These are phyloP conservation scores for Talinum fruticosum DNA, from an alignment of 148 eudicot genomes.

Conservation along the genomic window DNA sequence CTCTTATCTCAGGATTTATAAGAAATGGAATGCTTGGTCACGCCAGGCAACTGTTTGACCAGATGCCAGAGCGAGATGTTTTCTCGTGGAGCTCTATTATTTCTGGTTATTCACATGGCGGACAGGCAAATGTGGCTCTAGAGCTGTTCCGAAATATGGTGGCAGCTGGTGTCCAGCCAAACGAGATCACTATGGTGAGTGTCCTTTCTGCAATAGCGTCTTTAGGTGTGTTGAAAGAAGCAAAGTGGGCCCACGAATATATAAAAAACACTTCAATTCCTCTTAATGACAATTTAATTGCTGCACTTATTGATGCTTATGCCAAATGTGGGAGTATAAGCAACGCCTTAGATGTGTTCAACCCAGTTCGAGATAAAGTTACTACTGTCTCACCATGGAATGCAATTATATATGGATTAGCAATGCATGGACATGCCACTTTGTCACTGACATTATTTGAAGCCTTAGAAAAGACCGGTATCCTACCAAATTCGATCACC, in stretches of 20 bases:
- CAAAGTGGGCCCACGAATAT: conserved; percentile 61
- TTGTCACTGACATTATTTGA: conserved; percentile 50
- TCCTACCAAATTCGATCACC: conserved; percentile 63
- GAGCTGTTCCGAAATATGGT: conserved; percentile 72
- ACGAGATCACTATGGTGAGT: conserved; percentile 83
- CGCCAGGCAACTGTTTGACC: conserved; percentile 47
- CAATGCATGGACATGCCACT: conserved; percentile 78
- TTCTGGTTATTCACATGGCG: conserved; percentile 69
- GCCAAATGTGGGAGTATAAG: conserved; percentile 83
- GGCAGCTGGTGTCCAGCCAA: conserved; percentile 49
- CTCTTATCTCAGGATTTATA: conserved; percentile 61
- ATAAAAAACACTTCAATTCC: conserved; percentile 50
- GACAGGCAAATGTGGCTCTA: conserved; percentile 50
- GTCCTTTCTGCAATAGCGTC: conserved; percentile 75
- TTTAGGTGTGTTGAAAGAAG: conserved; percentile 52
- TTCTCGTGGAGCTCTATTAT: conserved; percentile 89
- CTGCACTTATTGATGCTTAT: conserved; percentile 81
- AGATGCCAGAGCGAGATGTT: conserved; percentile 72
- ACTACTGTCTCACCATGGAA: conserved; percentile 78
- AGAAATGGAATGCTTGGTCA: conserved; percentile 54
- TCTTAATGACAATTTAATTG: conserved; percentile 62
- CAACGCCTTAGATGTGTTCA: conserved; percentile 56
- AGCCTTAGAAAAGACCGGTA: conserved; percentile 43
- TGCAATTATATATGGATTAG: conserved; percentile 73
- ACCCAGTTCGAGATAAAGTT: conserved; percentile 36